These are phyloP conservation scores for Ulvella scutata DNA, from an alignment of 139 green algal genomes.

Conservation along the genomic window DNA sequence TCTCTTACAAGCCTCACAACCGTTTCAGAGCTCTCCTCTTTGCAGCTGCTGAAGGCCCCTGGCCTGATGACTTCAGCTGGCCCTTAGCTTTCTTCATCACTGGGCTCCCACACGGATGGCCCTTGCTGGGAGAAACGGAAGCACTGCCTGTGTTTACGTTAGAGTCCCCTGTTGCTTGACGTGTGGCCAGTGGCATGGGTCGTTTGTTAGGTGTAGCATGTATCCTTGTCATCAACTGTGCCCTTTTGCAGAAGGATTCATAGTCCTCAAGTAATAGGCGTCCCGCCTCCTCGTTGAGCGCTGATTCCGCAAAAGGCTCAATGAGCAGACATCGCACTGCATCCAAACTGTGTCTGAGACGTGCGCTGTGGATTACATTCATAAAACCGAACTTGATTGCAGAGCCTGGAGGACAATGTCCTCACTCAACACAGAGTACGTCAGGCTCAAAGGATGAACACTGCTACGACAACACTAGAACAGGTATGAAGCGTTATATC, in stretches of 20 bases:
- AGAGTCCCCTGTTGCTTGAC: not conserved
- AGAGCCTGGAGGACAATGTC: too few species aligned
- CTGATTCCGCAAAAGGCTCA: conserved; percentile 88
- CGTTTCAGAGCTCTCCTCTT: not conserved
- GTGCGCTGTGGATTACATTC: too few species aligned
- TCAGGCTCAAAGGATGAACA: too few species aligned
- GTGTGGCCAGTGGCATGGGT: not conserved
- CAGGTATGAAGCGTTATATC: too few species aligned
- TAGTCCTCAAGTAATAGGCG: conserved; percentile 85
- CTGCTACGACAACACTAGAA: too few species aligned
- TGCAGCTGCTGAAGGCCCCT: not conserved
- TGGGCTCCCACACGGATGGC: not conserved
- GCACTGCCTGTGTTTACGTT: not conserved
- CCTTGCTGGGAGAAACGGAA: not conserved
- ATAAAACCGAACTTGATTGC: too few species aligned
- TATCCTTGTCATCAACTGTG: conserved; percentile 81
- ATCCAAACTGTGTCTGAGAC: too few species aligned
- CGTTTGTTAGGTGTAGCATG: conserved; percentile 28
- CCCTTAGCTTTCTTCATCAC: not conserved
- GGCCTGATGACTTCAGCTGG: not conserved
- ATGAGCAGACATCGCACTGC: conserved; percentile 85
- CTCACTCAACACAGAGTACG: too few species aligned
- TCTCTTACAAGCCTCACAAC: not conserved
- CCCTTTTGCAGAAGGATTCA: conserved; percentile 57
- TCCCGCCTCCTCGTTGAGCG: conserved; percentile 94